These are phyloP conservation scores for Fusarium pseudoanthophilum DNA, from an alignment of 2,329 filamentous ascomycete genomes.

Conservation along the genomic window DNA sequence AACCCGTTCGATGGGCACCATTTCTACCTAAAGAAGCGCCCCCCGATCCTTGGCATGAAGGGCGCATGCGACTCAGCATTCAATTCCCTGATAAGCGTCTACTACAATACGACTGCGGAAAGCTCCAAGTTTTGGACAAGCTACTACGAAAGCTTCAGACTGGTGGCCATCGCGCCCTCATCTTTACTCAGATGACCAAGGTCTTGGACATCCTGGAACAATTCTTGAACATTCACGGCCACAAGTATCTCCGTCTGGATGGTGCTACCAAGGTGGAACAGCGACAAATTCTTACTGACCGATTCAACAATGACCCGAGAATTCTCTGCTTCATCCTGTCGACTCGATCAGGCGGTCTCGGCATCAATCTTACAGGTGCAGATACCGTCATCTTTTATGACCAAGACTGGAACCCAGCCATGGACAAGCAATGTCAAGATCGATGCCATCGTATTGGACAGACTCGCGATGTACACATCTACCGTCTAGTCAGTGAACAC, in stretches of 20 bases:
- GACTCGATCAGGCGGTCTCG: conserved; percentile 90
- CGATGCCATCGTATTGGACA: conserved; percentile 97
- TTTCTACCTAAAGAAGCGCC: conserved; percentile 67
- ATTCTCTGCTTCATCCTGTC: conserved; percentile 97
- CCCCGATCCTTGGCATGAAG: conserved; percentile 89
- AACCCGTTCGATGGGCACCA: conserved; percentile 64
- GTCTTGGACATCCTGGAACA: conserved; percentile 97
- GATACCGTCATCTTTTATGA: conserved; percentile 99
- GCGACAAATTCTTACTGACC: conserved; percentile 92
- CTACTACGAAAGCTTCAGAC: conserved; percentile 87
- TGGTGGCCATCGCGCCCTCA: conserved; percentile 91
- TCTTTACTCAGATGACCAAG: conserved; percentile 99
- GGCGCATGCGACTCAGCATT: conserved; percentile 91
- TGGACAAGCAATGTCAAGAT: conserved; percentile 99
- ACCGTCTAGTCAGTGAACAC: conserved; percentile 90
- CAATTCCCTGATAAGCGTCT: conserved; percentile 96
- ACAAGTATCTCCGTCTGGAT: conserved; percentile 95
- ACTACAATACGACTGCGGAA: conserved; percentile 98
- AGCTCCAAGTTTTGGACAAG: conserved; percentile 88
- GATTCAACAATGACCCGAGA: conserved; percentile 93
- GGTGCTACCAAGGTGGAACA: conserved; percentile 97
- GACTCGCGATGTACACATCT: conserved; percentile 97
- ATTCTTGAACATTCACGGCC: conserved; percentile 96
- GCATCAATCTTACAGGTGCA: conserved; percentile 95
- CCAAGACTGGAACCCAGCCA: conserved; percentile 98